Conservation (phyloP, 805 yeast genomes). For the Wickerhamiella australiensis region DNA sequence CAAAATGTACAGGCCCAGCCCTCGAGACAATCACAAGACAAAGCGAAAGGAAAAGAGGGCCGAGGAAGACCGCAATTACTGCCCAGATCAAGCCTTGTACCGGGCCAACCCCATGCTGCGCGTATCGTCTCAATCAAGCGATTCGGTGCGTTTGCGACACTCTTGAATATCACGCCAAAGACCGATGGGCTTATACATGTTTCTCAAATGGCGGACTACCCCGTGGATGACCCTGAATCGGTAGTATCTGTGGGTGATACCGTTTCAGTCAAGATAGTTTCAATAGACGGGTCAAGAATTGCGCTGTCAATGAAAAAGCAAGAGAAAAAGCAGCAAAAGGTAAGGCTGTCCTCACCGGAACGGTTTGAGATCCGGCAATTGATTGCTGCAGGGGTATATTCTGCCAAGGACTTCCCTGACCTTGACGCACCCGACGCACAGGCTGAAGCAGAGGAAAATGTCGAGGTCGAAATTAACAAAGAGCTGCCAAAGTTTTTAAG, state of each 20-base stretch:
- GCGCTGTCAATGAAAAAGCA: conserved; percentile 49
- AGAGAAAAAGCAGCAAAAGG: conserved; percentile 20
- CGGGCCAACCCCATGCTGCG: conserved; percentile 43
- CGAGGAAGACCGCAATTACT: neutral
- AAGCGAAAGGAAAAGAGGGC: too few relatives aligned
- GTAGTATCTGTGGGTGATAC: conserved; percentile 43
- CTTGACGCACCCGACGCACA: conserved; percentile 32
- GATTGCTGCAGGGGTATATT: conserved; percentile 63
- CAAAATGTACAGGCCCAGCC: neutral
- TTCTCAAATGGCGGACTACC: conserved; percentile 41
- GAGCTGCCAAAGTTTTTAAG: conserved; percentile 62
- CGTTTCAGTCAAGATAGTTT: conserved; percentile 51
- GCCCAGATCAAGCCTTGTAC: neutral
- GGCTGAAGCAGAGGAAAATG: conserved; percentile 33
- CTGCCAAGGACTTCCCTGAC: conserved; percentile 59
- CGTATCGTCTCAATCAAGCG: conserved; percentile 44
- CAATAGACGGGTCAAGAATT: conserved; percentile 34
- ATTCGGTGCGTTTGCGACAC: conserved; percentile 68
- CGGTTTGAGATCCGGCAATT: conserved; percentile 82
- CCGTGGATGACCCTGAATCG: conserved; percentile 49
- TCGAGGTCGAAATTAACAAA: conserved; percentile 63
- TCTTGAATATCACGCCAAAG: conserved; percentile 30
- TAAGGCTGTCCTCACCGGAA: conserved; percentile 69
- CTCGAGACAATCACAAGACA: too few relatives aligned
- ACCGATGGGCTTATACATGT: conserved; percentile 49